These are phyloP conservation scores for Lupinus albus DNA, from an alignment of 306 rosid species.

Conservation along the genomic window DNA sequence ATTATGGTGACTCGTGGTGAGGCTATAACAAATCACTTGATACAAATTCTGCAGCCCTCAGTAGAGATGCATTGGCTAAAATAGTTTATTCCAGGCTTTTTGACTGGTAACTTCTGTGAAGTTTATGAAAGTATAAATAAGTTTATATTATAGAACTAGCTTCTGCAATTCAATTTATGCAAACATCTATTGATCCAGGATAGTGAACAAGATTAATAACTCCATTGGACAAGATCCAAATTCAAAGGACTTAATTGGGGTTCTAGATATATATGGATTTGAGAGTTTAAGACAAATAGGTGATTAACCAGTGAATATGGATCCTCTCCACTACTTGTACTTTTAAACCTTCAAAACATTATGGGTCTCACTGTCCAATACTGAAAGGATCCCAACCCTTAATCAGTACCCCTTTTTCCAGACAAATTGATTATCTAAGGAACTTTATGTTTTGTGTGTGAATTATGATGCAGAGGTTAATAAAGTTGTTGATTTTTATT, in stretches of 20 bases:
- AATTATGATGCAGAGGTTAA: slow-evolving; percentile 32
- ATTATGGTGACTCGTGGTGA: slow-evolving; percentile 94
- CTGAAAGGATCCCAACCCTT: no score
- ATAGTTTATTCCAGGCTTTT: slow-evolving; percentile 82
- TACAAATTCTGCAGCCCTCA: slow-evolving; percentile 71
- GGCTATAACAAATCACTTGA: slow-evolving; percentile 78
- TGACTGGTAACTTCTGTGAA: slow-evolving; percentile 71
- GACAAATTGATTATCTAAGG: background rate
- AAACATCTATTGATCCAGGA: slow-evolving; percentile 57
- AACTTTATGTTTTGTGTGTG: slow-evolving; percentile 16
- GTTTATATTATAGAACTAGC: slow-evolving; percentile 2
- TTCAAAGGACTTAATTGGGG: slow-evolving; percentile 83
- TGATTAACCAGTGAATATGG: slow-evolving; percentile 75
- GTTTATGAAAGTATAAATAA: slow-evolving; percentile 21
- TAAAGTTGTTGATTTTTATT: background rate
- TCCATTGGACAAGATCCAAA: slow-evolving; percentile 91
- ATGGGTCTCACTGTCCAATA: no score
- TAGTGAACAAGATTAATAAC: slow-evolving; percentile 83
- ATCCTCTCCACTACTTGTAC: no score
- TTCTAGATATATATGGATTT: slow-evolving; percentile 96
- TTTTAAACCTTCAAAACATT: no score
- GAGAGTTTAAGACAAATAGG: slow-evolving; percentile 99
- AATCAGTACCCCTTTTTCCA: slow-evolving; percentile 59
- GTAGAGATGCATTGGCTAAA: slow-evolving; percentile 92
- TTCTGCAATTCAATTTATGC: slow-evolving; percentile 33